Conservation (phyloP, 2,329 filamentous ascomycete species). For the Lomentospora prolificans region DNA sequence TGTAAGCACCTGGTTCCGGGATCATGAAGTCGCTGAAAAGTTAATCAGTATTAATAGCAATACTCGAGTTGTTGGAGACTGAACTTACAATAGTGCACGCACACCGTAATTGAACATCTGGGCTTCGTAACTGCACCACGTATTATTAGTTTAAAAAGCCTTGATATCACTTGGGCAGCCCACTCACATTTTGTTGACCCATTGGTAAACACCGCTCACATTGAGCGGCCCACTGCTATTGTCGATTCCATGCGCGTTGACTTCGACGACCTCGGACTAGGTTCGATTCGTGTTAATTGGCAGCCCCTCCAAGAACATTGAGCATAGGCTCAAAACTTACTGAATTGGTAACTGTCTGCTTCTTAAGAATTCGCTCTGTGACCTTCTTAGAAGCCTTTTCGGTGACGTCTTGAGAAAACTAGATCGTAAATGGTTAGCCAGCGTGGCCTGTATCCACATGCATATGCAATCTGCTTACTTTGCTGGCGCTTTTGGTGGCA, state of each 20-base stretch:
- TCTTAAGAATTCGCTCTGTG: not conserved
- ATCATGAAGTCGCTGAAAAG: not conserved
- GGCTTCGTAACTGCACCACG: not conserved
- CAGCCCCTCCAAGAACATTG: not conserved
- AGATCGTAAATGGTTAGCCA: not conserved
- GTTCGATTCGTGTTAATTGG: not conserved
- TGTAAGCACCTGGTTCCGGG: not conserved
- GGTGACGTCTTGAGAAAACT: not conserved
- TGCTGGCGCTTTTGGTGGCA: not conserved
- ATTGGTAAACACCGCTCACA: not conserved
- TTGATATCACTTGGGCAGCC: not conserved
- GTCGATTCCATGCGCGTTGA: not conserved
- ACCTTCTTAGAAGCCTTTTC: slow-evolving; percentile 1
- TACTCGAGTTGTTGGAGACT: not conserved
- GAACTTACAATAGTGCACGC: not conserved
- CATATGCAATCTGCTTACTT: not conserved
- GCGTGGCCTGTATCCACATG: not conserved
- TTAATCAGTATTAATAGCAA: not conserved
- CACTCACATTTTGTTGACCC: not conserved
- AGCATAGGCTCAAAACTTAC: not conserved
- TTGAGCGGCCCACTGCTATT: not conserved
- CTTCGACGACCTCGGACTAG: not conserved
- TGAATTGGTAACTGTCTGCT: not conserved
- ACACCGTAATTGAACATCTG: slow-evolving; percentile 1
- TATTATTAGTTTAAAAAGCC: not conserved